Evolutionary conservation across 169 alveolate genomes (phyloP).

Genomic region (Theileria orientalis): DNA sequence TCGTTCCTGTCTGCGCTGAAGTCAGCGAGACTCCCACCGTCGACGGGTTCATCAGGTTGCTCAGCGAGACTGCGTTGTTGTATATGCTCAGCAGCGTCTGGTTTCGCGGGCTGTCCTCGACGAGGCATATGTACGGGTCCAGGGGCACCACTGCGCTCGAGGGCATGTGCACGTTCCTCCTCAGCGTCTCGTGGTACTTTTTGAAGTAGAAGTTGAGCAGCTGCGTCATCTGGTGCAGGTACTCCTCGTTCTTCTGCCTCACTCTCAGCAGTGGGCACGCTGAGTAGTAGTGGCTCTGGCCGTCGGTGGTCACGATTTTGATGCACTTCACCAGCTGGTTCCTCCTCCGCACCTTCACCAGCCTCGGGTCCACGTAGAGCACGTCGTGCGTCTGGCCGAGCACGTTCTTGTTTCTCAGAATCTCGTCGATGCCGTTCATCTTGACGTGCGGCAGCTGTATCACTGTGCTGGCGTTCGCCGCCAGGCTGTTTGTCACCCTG

Average conservation of each 20-base stretch:
- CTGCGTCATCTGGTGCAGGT: constrained; percentile 52
- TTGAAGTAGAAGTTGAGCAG: constrained; percentile 43
- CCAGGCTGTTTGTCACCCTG: constrained; percentile 19
- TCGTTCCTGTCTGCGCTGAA: constrained; percentile 11
- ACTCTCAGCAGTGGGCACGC: constrained; percentile 44
- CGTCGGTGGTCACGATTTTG: constrained; percentile 45
- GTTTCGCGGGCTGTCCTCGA: constrained; percentile 39
- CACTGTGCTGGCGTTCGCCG: constrained; percentile 9
- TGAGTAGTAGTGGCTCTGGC: constrained; percentile 50
- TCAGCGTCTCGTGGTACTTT: constrained; percentile 54
- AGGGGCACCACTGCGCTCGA: constrained; percentile 25
- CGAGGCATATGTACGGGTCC: constrained; percentile 62
- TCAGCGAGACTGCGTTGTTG: constrained; percentile 16
- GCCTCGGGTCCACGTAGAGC: constrained; percentile 15
- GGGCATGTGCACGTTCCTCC: constrained; percentile 35
- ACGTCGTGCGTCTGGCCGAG: constrained; percentile 31
- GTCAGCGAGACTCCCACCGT: background rate
- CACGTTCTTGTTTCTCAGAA: constrained; percentile 25
- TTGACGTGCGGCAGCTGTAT: constrained; percentile 54
- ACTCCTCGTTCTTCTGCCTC: constrained; percentile 52
- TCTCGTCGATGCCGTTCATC: background rate
- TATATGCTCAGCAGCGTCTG: constrained; percentile 35
- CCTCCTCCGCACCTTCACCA: constrained; percentile 43
- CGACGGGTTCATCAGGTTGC: constrained; percentile 12
- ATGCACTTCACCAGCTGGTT: constrained; percentile 49